Conservation (phyloP, 2,329 filamentous ascomycete genomes). For the Exophiala sp. region DNA sequence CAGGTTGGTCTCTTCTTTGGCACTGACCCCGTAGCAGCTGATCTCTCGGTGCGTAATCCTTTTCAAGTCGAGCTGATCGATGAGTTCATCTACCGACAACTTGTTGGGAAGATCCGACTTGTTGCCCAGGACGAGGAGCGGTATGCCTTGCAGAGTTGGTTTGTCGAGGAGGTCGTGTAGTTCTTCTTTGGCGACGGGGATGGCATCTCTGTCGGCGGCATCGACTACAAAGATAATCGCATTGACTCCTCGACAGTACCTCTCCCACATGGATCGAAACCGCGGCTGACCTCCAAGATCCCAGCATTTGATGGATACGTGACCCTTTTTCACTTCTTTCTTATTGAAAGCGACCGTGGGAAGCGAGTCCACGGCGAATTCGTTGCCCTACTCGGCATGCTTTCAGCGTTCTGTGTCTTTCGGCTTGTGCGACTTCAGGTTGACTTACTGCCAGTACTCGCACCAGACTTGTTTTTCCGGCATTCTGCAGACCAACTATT, state of each 20-base stretch:
- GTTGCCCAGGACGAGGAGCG: conserved; percentile 88
- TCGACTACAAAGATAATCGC: conserved; percentile 99
- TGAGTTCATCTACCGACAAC: conserved; percentile 87
- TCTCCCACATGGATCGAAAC: conserved; percentile 98
- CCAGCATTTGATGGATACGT: conserved; percentile 99
- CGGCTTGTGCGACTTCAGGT: conserved; percentile 1
- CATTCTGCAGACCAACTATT: conserved; percentile 97
- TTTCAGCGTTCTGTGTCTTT: not conserved
- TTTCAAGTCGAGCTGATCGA: conserved; percentile 85
- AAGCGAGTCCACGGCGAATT: conserved; percentile 98
- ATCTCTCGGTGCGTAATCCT: conserved; percentile 87
- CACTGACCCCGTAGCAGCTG: conserved; percentile 97
- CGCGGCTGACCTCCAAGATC: conserved; percentile 94
- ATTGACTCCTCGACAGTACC: conserved; percentile 95
- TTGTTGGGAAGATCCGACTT: conserved; percentile 93
- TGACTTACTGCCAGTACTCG: conserved; percentile 84
- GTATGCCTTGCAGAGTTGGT: conserved; percentile 78
- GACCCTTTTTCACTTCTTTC: conserved; percentile 94
- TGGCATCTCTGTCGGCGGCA: conserved; percentile 74
- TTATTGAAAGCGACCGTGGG: conserved; percentile 99
- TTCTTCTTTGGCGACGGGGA: conserved; percentile 84
- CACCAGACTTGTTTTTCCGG: conserved; percentile 92
- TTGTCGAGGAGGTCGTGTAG: conserved; percentile 84
- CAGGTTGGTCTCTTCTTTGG: conserved; percentile 97
- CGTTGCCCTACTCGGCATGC: conserved; percentile 65